Conservation (phyloP, 2,329 filamentous ascomycete species). For the Aureobasidium sp. region DNA sequence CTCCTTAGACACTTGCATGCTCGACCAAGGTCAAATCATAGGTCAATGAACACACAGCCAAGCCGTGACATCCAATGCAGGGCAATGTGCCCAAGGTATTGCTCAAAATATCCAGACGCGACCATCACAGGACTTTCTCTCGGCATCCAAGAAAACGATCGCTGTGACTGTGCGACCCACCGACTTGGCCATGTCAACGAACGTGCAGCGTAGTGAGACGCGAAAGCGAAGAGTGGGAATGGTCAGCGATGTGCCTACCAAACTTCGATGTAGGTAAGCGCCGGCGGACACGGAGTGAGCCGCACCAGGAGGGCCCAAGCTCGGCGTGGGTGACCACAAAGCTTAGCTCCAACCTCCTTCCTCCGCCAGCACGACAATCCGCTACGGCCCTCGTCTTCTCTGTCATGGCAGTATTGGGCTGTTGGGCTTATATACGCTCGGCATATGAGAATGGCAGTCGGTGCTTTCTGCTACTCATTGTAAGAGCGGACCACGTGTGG, state of each 20-base stretch:
- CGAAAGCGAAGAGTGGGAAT: background rate
- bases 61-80: background rate
- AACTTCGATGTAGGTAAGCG: conserved; percentile 10
- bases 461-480: background rate
- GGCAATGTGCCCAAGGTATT: background rate
- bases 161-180: conserved; percentile 8
- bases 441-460: background rate
- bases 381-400: background rate
- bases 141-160: background rate
- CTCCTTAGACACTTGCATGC: background rate
- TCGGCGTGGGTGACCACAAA: background rate
- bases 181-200: conserved; percentile 1
- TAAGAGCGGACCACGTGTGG: background rate
- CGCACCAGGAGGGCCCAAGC: background rate
- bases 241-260: conserved; percentile 13
- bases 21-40: background rate
- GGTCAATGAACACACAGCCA: background rate
- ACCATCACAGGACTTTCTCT: background rate
- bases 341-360: conserved; percentile 1
- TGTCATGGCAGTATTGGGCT: background rate
- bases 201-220: background rate
- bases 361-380: background rate
- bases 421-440: background rate
- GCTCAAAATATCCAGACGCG: background rate
- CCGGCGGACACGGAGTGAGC: conserved; percentile 1